A percentile compares a stretch with the other conserved stretches of the same genome.
phyloP scores from a whole-genome alignment of 768 basidiomycete genomes.

The Lactifluus echinatus region DNA sequence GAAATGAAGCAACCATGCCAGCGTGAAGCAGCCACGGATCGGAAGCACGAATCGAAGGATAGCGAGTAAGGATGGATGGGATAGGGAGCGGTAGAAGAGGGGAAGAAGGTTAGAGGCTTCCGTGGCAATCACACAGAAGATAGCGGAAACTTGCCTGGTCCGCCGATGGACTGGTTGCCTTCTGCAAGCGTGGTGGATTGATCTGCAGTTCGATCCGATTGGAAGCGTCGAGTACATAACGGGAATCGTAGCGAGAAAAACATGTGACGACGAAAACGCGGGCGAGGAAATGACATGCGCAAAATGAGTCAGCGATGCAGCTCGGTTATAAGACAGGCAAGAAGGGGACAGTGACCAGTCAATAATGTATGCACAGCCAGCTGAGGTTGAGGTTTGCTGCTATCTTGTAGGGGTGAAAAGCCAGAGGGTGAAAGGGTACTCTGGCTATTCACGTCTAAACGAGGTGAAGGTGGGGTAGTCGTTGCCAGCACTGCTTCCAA shows the following conservation, averaged over 20 bases:
- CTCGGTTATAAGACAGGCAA: background rate
- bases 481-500: conserved; percentile 14
- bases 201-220: conserved; percentile 18
- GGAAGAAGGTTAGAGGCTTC: conserved; percentile 16
- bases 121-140: conserved; percentile 17
- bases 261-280: conserved; percentile 5
- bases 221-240: conserved; percentile 7
- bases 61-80: background rate
- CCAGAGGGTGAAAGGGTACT: conserved; percentile 12
- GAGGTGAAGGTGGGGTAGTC: background rate
- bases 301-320: conserved; percentile 12
- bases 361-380: background rate
- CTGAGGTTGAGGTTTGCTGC: background rate
- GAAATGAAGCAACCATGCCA: conserved; percentile 12
- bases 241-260: conserved; percentile 3
- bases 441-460: background rate
- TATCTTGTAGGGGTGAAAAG: conserved; percentile 9
- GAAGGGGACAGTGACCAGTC: conserved; percentile 15
- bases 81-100: conserved; percentile 15
- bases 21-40: conserved; percentile 15
- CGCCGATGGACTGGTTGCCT: conserved; percentile 10
- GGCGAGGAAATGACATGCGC: conserved; percentile 10
- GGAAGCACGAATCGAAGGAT: conserved; percentile 17
- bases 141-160: conserved; percentile 16
- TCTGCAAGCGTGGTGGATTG: conserved; percentile 17